These are phyloP conservation scores for Diaporthe citrichinensis DNA, from an alignment of 2,329 filamentous ascomycete species.

Conservation along the genomic window DNA sequence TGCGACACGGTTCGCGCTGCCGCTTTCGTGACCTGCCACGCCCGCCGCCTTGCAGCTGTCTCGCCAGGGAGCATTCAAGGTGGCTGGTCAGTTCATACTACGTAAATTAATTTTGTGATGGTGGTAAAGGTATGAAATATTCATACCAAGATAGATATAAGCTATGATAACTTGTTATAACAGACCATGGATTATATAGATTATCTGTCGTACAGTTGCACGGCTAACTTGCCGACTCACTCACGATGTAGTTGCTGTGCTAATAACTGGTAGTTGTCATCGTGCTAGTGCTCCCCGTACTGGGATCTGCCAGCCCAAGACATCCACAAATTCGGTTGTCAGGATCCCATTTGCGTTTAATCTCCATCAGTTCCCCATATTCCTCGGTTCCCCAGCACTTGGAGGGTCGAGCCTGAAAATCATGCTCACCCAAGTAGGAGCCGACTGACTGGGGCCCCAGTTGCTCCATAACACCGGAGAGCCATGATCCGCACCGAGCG, in stretches of 20 bases:
- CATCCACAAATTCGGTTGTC: background rate
- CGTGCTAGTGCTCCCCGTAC: background rate
- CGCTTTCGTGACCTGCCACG: no score
- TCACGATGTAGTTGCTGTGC: background rate
- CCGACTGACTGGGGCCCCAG: background rate
- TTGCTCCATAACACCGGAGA: background rate
- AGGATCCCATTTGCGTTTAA: constrained; percentile 10
- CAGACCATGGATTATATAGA: no score
- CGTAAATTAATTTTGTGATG: no score
- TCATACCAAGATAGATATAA: no score
- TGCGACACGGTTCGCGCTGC: no score
- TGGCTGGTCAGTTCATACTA: no score
- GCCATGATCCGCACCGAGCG: background rate
- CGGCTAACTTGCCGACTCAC: background rate
- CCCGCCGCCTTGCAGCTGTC: no score
- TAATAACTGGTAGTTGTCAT: no score
- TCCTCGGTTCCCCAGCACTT: background rate
- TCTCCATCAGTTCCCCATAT: background rate
- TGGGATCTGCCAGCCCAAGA: constrained; percentile 3
- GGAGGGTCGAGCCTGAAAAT: background rate
- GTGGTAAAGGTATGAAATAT: no score
- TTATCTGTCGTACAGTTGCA: no score
- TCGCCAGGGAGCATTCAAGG: no score
- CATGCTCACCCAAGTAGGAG: constrained; percentile 2
- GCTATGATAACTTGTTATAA: no score